Evolutionary conservation across 2,329 filamentous ascomycete species (phyloP), one percentile per base, ranked within the genome.

Genomic region (Fusarium nisikadoi): DNA sequence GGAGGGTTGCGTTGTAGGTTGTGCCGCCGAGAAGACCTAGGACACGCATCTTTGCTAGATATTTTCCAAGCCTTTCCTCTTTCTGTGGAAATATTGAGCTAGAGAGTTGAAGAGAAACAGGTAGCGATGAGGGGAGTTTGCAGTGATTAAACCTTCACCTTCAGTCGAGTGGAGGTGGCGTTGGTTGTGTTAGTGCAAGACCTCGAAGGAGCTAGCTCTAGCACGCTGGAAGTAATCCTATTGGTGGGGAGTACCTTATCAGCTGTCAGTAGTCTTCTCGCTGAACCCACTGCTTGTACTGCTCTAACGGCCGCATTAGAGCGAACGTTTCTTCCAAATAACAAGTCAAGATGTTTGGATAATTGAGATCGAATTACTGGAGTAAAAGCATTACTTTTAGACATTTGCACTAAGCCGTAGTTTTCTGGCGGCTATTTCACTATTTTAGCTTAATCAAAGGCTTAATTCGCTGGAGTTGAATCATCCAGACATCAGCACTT

Each of bases 11-110:
- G 8, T 43, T 43, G 49, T 65, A 65, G 9, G 62, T 64, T 17
- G 50, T 65, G 2, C 62, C 62, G 3, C 62, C 62, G 7, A 65
- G 59, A 11, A 65, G 49, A 11, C 62, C 62, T 5, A 65, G 11
- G 0, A 64, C 60, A 6, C 62, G 62, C 62, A 65, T 65, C 10
- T 25, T 65, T 2, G 3, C 3, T 23, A 2, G 2, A 0, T 9
- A 17, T 5, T 3, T 5, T 12, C 3, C 19, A 19, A 5, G 0
- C 2, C 6, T 23, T 33, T 23, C 7, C 16, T 14, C 20, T 19
- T 3, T 12, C 5, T 14, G 23, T 19, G n/a, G 10, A 10, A 3
- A 8, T 3, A 10, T 10, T 19, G n/a, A 14, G 29, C 8, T 11
- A 47, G 13, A 33, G 16, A 25, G 3, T 23, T 47, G 4, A 8